phyloP scores from a whole-genome alignment of 345 rosid genomes.

The Arabidopsis thaliana region DNA sequence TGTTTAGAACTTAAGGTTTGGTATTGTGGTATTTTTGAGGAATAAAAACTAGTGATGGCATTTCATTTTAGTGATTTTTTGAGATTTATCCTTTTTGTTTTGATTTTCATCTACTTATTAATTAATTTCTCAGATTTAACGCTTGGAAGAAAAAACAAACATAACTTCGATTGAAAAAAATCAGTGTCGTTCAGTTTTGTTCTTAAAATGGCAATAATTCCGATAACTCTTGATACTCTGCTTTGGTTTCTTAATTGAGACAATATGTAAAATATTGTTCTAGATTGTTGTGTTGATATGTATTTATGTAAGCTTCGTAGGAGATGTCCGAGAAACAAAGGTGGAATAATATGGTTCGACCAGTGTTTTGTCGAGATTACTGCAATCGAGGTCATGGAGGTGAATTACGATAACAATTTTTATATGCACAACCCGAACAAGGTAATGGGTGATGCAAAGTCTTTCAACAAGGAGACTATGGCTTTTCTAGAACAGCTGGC shows the following conservation, averaged over 20 bases:
- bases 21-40: too few species aligned
- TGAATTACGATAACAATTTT: background rate
- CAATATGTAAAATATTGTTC: background rate
- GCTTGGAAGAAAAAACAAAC: too few species aligned
- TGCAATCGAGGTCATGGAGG: background rate
- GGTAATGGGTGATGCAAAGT: background rate
- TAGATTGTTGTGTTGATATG: background rate
- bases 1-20: too few species aligned
- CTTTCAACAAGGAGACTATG: background rate
- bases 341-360: background rate
- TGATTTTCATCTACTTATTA: too few species aligned
- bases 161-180: too few species aligned
- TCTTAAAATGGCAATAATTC: too few species aligned
- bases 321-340: background rate
- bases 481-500: background rate
- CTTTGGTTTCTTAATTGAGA: background rate
- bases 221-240: too few species aligned
- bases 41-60: too few species aligned
- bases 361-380: background rate
- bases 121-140: too few species aligned
- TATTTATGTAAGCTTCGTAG: background rate
- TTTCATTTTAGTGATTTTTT: too few species aligned
- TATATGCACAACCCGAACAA: background rate
- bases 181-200: too few species aligned
- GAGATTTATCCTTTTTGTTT: too few species aligned